Evolutionary conservation across 345 rosid species (phyloP).

Genomic region (Citrus trifoliata): DNA sequence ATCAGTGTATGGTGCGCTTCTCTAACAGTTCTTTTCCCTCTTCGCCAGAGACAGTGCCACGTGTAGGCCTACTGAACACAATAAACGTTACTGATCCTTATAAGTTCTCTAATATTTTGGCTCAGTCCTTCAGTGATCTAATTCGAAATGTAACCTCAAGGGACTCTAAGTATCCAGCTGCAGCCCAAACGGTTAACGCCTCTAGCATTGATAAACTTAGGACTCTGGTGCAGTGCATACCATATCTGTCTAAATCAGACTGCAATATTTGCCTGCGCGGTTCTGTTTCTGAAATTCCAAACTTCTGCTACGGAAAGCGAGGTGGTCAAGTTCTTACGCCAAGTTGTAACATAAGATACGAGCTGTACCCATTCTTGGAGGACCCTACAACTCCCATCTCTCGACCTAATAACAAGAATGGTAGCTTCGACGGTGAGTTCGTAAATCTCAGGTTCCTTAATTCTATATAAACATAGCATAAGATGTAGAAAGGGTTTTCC

Average conservation of each 20-base stretch:
- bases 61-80: accelerated
- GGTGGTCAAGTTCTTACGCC: conserved; percentile 8
- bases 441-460: background rate
- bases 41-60: background rate
- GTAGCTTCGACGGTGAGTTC: background rate
- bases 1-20: conserved; percentile 17
- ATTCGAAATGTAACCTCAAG: background rate
- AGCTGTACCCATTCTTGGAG: background rate
- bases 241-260: background rate
- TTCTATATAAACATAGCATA: too few species aligned
- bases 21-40: conserved; percentile 15
- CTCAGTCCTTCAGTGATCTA: background rate
- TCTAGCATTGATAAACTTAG: background rate
- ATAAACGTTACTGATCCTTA: background rate
- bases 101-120: background rate
- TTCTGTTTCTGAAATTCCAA: accelerated
- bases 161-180: background rate
- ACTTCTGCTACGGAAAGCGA: background rate
- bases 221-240: background rate
- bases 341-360: conserved; percentile 16
- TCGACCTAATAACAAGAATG: background rate
- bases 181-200: background rate
- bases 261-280: background rate
- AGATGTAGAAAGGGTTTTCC: background rate
- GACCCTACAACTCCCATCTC: background rate